Evolutionary conservation across 495 filamentous ascomycete species (phyloP).

Genomic region (Lepraria neglecta): DNA sequence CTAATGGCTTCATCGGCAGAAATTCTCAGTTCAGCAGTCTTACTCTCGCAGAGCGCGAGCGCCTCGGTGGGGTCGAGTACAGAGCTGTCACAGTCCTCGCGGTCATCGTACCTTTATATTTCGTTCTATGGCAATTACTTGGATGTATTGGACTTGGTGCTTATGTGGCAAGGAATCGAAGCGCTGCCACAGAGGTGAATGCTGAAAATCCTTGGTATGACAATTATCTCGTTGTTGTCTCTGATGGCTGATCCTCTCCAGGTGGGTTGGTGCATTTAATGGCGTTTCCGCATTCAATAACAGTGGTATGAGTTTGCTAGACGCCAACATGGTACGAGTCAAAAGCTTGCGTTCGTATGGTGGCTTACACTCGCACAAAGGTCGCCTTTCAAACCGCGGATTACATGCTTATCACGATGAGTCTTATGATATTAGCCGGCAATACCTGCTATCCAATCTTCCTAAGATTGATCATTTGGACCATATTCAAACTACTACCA

Average conservation of each 20-base stretch:
- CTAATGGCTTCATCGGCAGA: conserved; percentile 49
- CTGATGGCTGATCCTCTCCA: conserved; percentile 23
- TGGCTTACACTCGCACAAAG: conserved; percentile 20
- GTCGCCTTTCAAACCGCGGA: conserved; percentile 55
- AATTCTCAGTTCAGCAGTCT: conserved; percentile 72
- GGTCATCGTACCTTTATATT: conserved; percentile 68
- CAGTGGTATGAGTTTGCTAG: conserved; percentile 76
- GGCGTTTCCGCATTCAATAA: conserved; percentile 79
- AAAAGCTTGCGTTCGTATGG: neutral
- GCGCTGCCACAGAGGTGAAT: conserved; percentile 54
- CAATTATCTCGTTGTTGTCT: neutral
- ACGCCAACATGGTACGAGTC: conserved; percentile 63
- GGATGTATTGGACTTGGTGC: conserved; percentile 66
- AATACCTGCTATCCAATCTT: conserved; percentile 79
- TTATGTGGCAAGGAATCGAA: conserved; percentile 58
- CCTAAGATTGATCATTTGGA: conserved; percentile 70
- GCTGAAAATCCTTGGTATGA: conserved; percentile 58
- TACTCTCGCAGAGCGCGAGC: conserved; percentile 59
- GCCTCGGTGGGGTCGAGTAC: conserved; percentile 75
- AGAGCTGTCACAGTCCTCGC: conserved; percentile 66
- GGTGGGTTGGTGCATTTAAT: conserved; percentile 67
- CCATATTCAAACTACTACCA: conserved; percentile 45
- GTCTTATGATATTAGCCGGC: conserved; percentile 71
- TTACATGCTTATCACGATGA: conserved; percentile 72
- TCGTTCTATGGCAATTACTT: conserved; percentile 61